Evolutionary conservation across 306 rosid species (phyloP).

Genomic region (Vigna nakashimae): DNA sequence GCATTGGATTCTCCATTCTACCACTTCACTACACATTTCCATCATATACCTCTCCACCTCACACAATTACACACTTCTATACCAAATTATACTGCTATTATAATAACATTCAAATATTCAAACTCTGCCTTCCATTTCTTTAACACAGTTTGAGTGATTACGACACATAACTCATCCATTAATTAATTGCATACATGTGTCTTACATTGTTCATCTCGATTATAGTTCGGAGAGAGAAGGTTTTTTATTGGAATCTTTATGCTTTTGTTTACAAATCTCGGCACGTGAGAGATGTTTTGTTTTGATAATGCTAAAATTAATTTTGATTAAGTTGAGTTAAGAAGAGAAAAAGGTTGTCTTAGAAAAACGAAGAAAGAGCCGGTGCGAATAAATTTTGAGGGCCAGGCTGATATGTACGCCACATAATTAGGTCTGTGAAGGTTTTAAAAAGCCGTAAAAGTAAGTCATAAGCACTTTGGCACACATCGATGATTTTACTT

Average conservation of each 20-base stretch:
- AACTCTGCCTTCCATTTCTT: neutral
- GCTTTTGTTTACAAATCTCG: neutral
- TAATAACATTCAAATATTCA: no score
- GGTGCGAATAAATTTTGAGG: conserved; percentile 14
- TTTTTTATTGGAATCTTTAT: neutral
- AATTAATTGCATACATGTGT: neutral
- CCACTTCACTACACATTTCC: neutral
- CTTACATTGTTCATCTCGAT: conserved; percentile 11
- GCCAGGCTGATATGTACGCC: conserved; percentile 14
- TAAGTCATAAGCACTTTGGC: conserved; percentile 2
- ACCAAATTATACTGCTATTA: neutral
- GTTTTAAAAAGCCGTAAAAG: conserved; percentile 26
- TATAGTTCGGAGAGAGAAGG: neutral
- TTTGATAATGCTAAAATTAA: neutral
- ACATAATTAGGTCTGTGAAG: conserved; percentile 1
- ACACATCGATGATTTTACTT: conserved; percentile 16
- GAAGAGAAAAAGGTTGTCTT: neutral
- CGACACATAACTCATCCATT: conserved; percentile 2
- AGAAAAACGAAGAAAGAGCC: neutral
- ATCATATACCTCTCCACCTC: conserved; percentile 18
- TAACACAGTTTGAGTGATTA: conserved; percentile 5
- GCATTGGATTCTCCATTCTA: neutral
- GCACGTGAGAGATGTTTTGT: conserved; percentile 15
- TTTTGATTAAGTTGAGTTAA: neutral
- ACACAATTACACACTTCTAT: neutral